These are phyloP conservation scores for Handroanthus guayacan DNA, from an alignment of 257 asterid genomes.

Conservation along the genomic window DNA sequence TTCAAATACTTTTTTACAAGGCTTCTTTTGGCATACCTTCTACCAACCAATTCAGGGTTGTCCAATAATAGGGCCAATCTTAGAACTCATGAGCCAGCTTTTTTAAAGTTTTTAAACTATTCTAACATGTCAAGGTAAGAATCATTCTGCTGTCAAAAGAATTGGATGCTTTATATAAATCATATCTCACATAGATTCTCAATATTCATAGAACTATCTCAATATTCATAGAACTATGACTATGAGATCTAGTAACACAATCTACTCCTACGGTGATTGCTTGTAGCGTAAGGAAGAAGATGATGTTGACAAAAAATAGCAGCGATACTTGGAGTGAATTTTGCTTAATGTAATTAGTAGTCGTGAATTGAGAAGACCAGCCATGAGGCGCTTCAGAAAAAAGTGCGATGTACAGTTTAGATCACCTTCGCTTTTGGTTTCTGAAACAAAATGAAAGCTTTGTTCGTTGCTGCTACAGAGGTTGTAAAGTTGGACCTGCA, in stretches of 20 bases:
- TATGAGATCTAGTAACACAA: slow-evolving; percentile 9
- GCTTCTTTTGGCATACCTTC: slow-evolving; percentile 12
- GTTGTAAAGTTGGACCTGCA: slow-evolving; percentile 71
- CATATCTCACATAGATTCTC: slow-evolving; percentile 1
- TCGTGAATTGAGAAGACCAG: not conserved
- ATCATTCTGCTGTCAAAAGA: not conserved
- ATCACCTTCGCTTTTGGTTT: slow-evolving; percentile 76
- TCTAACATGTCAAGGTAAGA: not conserved
- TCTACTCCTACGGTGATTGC: not conserved
- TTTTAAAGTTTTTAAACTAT: not conserved
- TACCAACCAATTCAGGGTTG: slow-evolving; percentile 19
- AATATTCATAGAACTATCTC: not conserved
- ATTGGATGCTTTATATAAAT: not conserved
- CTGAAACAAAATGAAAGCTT: slow-evolving; percentile 63
- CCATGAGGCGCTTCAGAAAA: slow-evolving; percentile 20
- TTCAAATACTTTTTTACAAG: not conserved
- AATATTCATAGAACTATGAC: not conserved
- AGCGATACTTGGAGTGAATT: slow-evolving; percentile 10
- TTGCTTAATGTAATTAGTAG: not conserved
- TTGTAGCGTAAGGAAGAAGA: no score
- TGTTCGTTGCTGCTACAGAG: slow-evolving; percentile 54
- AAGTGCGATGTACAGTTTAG: slow-evolving; percentile 29
- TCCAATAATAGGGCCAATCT: slow-evolving; percentile 13
- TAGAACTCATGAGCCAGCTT: slow-evolving; percentile 23
- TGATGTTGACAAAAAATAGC: slow-evolving; percentile 3